Base-by-base conservation (phyloP, 2,329 filamentous ascomycete genomes). In the Pseudogymnoascus sp. region DNA sequence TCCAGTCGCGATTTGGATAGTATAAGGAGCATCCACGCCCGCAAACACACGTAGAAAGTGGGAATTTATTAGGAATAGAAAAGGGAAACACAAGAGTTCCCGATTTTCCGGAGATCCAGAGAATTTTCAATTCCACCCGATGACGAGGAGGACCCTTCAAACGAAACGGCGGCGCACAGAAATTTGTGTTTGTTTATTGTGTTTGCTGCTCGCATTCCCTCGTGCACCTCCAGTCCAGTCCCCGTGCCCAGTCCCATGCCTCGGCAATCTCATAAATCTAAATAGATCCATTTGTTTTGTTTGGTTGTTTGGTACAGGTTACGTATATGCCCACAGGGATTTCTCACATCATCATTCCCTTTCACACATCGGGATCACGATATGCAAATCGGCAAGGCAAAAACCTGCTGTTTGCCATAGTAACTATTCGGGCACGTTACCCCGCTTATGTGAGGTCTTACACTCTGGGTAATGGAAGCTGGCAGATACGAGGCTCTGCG, bases 401-500 rank as follows among this genome's bases (percentile, higher is more conserved):
- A 53, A 53, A 53, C 46, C 46, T 53, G 46, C 25, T 53, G 23
- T 31, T 53, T 53, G 28, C 14, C 25, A 53, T 23, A 12, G 46
- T 53, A 31, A 31, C 12, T 11, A 5, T 31, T 31, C 8, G 25
- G 46, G 46, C 46, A 53, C 46, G 46, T 53, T 53, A 53, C 46
- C 46, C 46, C 46, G 46, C 46, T 53, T 53, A 53, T 53, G 46
- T 31, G 46, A 12, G 46, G 18, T 23, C 42, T 42, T 16, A 11
- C 38, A 4, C 4, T 21, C 38, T 53, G 46, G 25, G n/a, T 31
- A 53, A 53, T 53, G 44, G 44, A 28, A 7, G 25, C 14, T 53
- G 46, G 46, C 25, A 53, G 46, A 53, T 53, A 53, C 46, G 46
- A 53, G 46, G 46, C 46, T 53, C 46, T 53, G 23, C 46, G 46